phyloP scores from a whole-genome alignment of 177 flowering plant species.

The Vitis hybrid region DNA sequence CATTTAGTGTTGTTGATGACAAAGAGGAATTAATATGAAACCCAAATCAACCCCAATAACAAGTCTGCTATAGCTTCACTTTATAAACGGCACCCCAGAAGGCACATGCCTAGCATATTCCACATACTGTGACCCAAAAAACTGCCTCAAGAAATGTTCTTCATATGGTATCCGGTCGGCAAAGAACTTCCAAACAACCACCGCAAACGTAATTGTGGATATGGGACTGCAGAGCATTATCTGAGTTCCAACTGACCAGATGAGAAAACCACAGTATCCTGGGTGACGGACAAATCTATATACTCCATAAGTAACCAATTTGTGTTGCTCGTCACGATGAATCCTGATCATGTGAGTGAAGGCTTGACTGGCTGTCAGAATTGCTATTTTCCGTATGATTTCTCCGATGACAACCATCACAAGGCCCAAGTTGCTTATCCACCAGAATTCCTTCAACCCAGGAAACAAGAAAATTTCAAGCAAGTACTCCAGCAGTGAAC shows the following conservation, averaged over 20 bases:
- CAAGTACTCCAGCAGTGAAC: constrained; percentile 64
- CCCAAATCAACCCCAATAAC: no score
- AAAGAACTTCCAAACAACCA: constrained; percentile 80
- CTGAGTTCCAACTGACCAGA: constrained; percentile 89
- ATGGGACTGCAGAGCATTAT: constrained; percentile 88
- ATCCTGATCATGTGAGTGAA: constrained; percentile 81
- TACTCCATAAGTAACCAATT: constrained; percentile 72
- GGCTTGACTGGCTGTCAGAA: constrained; percentile 78
- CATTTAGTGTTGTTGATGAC: no score
- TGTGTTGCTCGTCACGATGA: constrained; percentile 57
- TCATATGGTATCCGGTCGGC: constrained; percentile 76
- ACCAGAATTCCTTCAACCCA: constrained; percentile 67
- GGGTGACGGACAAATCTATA: constrained; percentile 81
- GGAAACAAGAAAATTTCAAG: constrained; percentile 61
- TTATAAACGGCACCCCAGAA: constrained; percentile 87
- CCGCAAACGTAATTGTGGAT: constrained; percentile 55
- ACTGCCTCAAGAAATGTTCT: constrained; percentile 81
- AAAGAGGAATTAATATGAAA: no score
- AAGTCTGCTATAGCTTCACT: constrained; percentile 30
- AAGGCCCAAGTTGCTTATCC: constrained; percentile 75
- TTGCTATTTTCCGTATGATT: constrained; percentile 66
- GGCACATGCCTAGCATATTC: constrained; percentile 65
- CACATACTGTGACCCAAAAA: constrained; percentile 73
- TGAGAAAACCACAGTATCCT: constrained; percentile 78
- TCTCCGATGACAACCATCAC: constrained; percentile 77